These are phyloP conservation scores for Lepiota brunneoincarnata DNA, from an alignment of 768 basidiomycete species.

Conservation along the genomic window DNA sequence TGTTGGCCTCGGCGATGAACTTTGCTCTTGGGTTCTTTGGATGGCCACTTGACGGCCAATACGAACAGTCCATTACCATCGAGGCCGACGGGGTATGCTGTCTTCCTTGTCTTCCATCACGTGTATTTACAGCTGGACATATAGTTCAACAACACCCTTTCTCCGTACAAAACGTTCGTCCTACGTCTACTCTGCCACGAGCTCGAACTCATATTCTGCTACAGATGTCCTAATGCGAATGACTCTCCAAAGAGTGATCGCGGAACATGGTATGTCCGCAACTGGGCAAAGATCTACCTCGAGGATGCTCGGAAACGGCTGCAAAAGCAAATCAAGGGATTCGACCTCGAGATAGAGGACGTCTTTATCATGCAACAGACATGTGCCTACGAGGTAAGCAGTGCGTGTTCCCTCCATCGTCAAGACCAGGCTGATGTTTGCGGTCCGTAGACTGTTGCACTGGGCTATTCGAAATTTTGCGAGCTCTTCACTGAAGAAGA, in stretches of 20 bases:
- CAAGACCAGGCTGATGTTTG: neutral
- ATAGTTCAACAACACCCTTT: constrained; percentile 81
- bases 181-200: neutral
- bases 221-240: constrained; percentile 63
- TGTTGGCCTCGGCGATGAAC: constrained; percentile 62
- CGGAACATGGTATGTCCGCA: constrained; percentile 49
- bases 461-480: constrained; percentile 91
- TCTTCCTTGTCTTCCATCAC: neutral
- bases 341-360: constrained; percentile 62
- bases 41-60: constrained; percentile 68
- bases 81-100: constrained; percentile 54
- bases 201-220: neutral
- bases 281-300: constrained; percentile 77
- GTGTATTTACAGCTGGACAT: constrained; percentile 13
- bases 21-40: constrained; percentile 78
- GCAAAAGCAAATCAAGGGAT: constrained; percentile 55
- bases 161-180: constrained; percentile 75
- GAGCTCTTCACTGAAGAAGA: constrained; percentile 87
- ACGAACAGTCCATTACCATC: constrained; percentile 75
- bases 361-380: constrained; percentile 77
- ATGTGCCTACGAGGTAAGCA: constrained; percentile 78
- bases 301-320: constrained; percentile 61
- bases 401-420: neutral
- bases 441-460: constrained; percentile 69
- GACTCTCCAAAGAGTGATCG: constrained; percentile 48